Base-by-base conservation (phyloP, 2,329 filamentous ascomycete species). In the Venturia carpophila region DNA sequence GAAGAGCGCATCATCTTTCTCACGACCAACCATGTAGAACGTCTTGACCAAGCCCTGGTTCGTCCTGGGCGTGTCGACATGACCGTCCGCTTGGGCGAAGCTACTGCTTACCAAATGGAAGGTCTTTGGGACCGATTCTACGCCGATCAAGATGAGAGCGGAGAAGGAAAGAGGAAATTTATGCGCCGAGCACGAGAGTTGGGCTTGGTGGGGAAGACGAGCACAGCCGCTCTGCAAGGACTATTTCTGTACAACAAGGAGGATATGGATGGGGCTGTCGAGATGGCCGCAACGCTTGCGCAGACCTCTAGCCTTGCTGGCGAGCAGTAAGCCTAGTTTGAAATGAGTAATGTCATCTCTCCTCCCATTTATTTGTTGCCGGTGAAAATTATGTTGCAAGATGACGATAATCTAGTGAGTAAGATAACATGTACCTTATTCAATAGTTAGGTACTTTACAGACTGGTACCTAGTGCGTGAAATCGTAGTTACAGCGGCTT, bases 121-220 rank as follows among this genome's bases (percentile, higher is more conserved):
- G 82, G 88, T 75, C 89, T 99, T 78, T 99, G 93, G 92, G 89
- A 95, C 75, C 86, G 94, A 24, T 99, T 97, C 78, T 99, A 97
- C 72, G 89, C 89, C 4, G 90, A 95, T 42, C 79, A 91, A 30
- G 92, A 96, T 72, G 69, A 71, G 0, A 82, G 86, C 64, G 86
- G 87, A 19, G 75, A 77, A 6, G 83, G 86, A 24, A 86, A 86
- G 70, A 77, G 83, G 70, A 79, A 82, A 21, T 97, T 99, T 78
- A 76, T 97, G 68, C 73, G 80, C 27, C 85, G 84, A 67, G 83
- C 96, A 15, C 82, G 86, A 56, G 82, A 87, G 61, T 79, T 94
- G 19, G 88, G 88, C 0, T 76, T 97, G 34, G 84, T 95, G 64
- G 83, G 85, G 21, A 80, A 83, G 63, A 80, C 91, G 19, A 97